Evolutionary conservation across 2,329 filamentous ascomycete species (phyloP).

Genomic region (Pestalotiopsis sp.): DNA sequence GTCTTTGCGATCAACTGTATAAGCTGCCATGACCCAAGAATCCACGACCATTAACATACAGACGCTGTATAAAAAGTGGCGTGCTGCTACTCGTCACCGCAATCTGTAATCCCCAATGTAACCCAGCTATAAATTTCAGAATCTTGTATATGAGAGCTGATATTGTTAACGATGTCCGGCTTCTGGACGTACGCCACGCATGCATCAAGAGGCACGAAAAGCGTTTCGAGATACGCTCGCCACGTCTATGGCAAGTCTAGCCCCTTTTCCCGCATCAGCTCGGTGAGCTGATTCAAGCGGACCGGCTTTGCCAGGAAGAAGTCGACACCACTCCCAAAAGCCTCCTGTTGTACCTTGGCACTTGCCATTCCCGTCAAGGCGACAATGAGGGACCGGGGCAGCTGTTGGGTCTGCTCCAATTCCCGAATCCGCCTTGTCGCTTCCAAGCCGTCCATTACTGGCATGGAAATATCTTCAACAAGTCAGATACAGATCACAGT

Average conservation of each 20-base stretch:
- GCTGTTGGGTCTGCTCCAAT: conserved; percentile 39
- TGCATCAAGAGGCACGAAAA: no score
- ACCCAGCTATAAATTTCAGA: no score
- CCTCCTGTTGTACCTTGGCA: conserved; percentile 45
- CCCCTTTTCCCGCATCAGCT: conserved; percentile 11
- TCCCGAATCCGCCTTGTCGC: conserved; percentile 43
- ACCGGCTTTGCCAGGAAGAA: conserved; percentile 51
- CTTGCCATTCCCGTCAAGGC: conserved; percentile 48
- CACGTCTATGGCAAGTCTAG: background rate
- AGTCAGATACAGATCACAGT: background rate
- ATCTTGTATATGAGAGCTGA: no score
- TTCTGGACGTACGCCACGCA: no score
- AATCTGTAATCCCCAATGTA: no score
- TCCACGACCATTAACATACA: no score
- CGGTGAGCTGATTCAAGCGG: conserved; percentile 34
- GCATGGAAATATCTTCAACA: conserved; percentile 42
- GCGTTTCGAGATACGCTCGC: no score
- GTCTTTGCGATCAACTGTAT: no score
- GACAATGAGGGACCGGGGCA: conserved; percentile 42
- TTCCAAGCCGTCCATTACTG: conserved; percentile 45
- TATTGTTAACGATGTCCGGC: no score
- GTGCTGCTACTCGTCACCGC: no score
- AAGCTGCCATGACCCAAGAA: no score
- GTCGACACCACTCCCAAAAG: conserved; percentile 47
- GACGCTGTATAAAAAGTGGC: no score